Percentiles rank a stretch among this genome's conserved stretches.
phyloP scores from a whole-genome alignment of 306 rosid species.

The Comarum palustre region DNA sequence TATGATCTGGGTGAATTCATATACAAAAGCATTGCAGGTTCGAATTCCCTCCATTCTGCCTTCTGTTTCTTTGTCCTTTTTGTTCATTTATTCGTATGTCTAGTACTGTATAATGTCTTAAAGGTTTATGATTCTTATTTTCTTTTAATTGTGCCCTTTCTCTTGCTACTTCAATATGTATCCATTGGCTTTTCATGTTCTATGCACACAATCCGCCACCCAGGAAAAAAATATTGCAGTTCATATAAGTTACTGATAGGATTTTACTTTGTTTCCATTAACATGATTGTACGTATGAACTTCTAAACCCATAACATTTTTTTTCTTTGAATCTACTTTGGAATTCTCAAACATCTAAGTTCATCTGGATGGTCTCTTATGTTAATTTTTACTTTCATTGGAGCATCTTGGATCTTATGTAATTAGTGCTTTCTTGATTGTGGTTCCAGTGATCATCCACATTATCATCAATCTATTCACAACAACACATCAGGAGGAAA shows the following conservation, averaged over 20 bases:
- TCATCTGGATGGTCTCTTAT: not conserved
- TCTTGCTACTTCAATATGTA: not conserved
- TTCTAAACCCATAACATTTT: too few relatives aligned
- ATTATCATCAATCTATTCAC: not conserved
- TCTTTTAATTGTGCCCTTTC: not conserved
- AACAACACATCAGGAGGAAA: not conserved
- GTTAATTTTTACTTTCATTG: not conserved
- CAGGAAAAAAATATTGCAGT: too few relatives aligned
- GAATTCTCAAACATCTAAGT: not conserved
- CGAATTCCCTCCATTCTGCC: not conserved
- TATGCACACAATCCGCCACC: not conserved
- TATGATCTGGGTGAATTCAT: not conserved
- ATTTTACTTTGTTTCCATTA: too few relatives aligned
- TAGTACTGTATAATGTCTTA: not conserved
- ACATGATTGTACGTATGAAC: not conserved
- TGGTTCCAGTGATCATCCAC: conserved; percentile 2
- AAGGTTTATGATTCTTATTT: not conserved
- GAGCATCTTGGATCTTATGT: not conserved
- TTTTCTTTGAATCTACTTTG: too few relatives aligned
- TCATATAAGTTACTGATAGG: too few relatives aligned
- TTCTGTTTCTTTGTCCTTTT: not conserved
- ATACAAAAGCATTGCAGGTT: conserved; percentile 11
- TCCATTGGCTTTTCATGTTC: not conserved
- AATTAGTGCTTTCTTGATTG: not conserved
- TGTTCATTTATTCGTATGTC: not conserved